Base-by-base conservation (phyloP, 2,329 filamentous ascomycete genomes). In the Botrytis cinerea region DNA sequence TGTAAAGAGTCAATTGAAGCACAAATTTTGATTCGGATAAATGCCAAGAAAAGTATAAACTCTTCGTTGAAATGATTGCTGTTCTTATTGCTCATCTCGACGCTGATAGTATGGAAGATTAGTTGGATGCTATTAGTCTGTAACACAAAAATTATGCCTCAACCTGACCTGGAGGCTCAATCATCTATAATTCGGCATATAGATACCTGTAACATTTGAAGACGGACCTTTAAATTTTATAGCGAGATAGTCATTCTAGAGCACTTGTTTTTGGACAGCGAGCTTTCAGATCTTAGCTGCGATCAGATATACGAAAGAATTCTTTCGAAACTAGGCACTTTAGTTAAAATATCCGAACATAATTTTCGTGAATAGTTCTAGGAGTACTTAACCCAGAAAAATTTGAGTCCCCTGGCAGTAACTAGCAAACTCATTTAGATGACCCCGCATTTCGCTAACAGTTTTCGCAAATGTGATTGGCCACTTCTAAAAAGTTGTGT, bases 301-400 rank as follows among this genome's bases (percentile, higher is more conserved):
- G 5, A 54, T 54, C n/a, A 54, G 12, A 28, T 16, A n/a, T n/a
- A 28, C 25, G 7, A n/a, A 2, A 14, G n/a, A n/a, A 32, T 32
- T 32, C 32, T 32, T 32, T 14, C 1, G 2, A 5, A 14, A 14
- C 22, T 14, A 25, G 10, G 12, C 4, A 46, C 6, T 46, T 18
- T 22, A 18, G 1, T 22, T 7, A 20, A 20, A 7, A 7, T 1
- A 20, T 12, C 10, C 0, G 1, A 25, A 16, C 0, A n/a, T 0
- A 16, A 54, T 16, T 54, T 0, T 54, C 1, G 10, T n/a, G 2
- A n/a, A 1, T 1, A 16, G 25, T n/a, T n/a, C 14, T 16, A 4
- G 25, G 14, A 54, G 6, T n/a, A 12, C 2, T n/a, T 14, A 1
- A 2, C 0, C 1, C 0, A 1, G 5, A 1, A 54, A 16, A 6